A percentile compares a stretch with the other conserved stretches of the same genome.
Evolutionary conservation across 345 rosid species (phyloP).

Genomic region (Populus alba): DNA sequence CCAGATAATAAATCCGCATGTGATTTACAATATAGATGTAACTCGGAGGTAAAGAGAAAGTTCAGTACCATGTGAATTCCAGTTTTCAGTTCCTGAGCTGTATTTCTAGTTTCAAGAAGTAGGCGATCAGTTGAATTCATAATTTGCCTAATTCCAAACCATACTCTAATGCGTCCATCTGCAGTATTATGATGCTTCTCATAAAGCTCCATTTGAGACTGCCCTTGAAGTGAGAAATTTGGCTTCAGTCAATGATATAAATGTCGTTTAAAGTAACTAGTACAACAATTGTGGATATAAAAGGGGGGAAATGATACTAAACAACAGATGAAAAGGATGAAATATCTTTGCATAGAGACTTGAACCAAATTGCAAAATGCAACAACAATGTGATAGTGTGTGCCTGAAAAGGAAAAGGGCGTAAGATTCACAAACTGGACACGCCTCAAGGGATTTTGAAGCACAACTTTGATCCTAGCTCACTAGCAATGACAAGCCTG

Average conservation of each 20-base stretch:
- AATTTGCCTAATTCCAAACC: slow-evolving; percentile 66
- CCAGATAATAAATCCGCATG: not conserved
- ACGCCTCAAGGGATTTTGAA: too few species aligned
- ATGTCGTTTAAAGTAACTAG: too few species aligned
- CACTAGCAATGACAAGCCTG: too few species aligned
- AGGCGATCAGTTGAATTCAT: slow-evolving; percentile 66
- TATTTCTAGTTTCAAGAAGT: slow-evolving; percentile 51
- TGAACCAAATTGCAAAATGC: not conserved
- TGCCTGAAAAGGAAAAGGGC: not conserved
- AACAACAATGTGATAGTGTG: not conserved
- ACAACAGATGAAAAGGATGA: too few species aligned
- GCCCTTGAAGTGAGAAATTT: slow-evolving; percentile 25
- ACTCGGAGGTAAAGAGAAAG: not conserved
- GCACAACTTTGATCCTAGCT: too few species aligned
- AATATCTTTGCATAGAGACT: not conserved
- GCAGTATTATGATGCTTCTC: slow-evolving; percentile 60
- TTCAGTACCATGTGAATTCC: slow-evolving; percentile 69
- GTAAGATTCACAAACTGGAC: not conserved
- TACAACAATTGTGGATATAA: too few species aligned
- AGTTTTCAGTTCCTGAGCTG: slow-evolving; percentile 56
- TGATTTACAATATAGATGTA: not conserved
- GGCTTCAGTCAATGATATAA: slow-evolving; percentile 6
- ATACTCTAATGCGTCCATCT: slow-evolving; percentile 60
- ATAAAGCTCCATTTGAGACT: slow-evolving; percentile 64
- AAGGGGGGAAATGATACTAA: too few species aligned